These are phyloP conservation scores for Nannochloropsis salina DNA, from an alignment of 108 stramenopile species.

Conservation along the genomic window DNA sequence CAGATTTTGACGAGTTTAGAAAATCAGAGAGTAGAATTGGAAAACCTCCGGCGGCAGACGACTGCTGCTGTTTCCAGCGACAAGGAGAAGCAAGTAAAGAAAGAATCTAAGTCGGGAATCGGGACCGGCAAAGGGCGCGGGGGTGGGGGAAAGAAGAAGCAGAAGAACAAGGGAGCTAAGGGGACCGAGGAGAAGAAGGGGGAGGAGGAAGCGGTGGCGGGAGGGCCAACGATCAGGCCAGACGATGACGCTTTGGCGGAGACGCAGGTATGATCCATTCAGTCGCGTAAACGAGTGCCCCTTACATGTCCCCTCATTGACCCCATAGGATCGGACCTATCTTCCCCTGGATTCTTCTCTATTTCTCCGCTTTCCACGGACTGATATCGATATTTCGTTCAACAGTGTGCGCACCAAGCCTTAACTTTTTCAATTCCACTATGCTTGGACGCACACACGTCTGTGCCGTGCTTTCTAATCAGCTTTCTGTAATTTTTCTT, in stretches of 20 bases:
- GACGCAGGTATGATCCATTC: neutral
- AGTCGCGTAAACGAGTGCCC: neutral
- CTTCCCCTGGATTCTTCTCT: neutral
- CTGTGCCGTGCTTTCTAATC: no score
- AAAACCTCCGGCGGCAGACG: neutral
- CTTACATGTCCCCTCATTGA: neutral
- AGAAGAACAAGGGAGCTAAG: neutral
- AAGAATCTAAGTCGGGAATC: neutral
- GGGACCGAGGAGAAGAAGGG: neutral
- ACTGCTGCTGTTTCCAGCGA: neutral
- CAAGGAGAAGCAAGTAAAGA: neutral
- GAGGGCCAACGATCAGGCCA: neutral
- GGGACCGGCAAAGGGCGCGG: neutral
- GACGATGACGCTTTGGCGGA: neutral
- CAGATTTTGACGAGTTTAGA: neutral
- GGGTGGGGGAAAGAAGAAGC: neutral
- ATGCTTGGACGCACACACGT: no score
- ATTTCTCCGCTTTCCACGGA: neutral
- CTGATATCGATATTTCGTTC: no score
- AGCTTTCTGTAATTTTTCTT: no score
- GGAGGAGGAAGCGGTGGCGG: neutral
- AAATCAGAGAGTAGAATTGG: neutral
- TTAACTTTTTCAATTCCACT: no score
- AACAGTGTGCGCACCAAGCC: no score
- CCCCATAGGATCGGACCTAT: neutral